These are phyloP conservation scores for Pythium aristosporum DNA, from an alignment of 352 stramenopile genomes.

Conservation along the genomic window DNA sequence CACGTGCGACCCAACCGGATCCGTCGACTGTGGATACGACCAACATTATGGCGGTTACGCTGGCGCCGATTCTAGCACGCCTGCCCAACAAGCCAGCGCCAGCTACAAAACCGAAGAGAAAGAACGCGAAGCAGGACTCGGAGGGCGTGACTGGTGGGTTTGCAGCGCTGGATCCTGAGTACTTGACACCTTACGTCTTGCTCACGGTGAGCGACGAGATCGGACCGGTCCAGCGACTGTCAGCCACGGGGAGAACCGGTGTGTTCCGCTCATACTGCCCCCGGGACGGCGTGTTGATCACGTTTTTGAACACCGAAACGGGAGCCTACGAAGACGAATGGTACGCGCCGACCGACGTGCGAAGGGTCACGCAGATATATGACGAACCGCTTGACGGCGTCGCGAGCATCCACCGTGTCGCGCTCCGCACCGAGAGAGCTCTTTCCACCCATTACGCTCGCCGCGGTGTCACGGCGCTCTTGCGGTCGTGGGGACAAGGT, in stretches of 20 bases:
- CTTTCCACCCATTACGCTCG: constrained; percentile 83
- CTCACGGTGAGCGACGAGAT: constrained; percentile 73
- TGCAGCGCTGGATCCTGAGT: constrained; percentile 66
- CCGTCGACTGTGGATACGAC: constrained; percentile 37
- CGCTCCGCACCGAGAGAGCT: constrained; percentile 73
- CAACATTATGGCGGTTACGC: constrained; percentile 74
- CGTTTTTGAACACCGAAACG: constrained; percentile 85
- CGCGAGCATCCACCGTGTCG: constrained; percentile 74
- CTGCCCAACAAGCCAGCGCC: constrained; percentile 27
- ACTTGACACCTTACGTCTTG: constrained; percentile 72
- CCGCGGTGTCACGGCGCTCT: constrained; percentile 44
- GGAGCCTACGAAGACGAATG: constrained; percentile 86
- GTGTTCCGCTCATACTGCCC: constrained; percentile 57
- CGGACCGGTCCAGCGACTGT: constrained; percentile 66
- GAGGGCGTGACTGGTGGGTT: constrained; percentile 32
- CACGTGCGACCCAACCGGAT: constrained; percentile 15
- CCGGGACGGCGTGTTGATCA: constrained; percentile 71
- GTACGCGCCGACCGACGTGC: constrained; percentile 68
- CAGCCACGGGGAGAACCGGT: constrained; percentile 63
- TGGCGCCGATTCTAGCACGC: constrained; percentile 74
- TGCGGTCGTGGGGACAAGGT: constrained; percentile 24
- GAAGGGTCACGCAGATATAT: constrained; percentile 79
- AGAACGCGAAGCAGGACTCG: not conserved
- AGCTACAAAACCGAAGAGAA: constrained; percentile 18
- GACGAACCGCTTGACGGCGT: constrained; percentile 68